Evolutionary conservation across 805 yeast species (phyloP).

Genomic region (Tetrapisispora taiwanensis): DNA sequence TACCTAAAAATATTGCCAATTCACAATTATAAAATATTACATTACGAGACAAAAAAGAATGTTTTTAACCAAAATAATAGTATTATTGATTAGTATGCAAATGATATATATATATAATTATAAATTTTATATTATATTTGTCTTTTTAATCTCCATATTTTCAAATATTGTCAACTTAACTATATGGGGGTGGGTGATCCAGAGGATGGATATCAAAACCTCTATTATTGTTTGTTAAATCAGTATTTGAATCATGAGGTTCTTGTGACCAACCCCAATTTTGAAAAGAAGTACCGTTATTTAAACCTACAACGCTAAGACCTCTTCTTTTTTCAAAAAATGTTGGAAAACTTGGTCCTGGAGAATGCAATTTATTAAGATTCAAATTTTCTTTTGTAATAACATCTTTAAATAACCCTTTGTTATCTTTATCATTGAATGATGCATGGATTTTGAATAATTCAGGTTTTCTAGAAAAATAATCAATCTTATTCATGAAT

Average conservation of each 20-base stretch:
- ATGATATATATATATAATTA: neutral
- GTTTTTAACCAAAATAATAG: no score
- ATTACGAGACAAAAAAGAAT: no score
- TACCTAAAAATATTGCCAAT: no score
- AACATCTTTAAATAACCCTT: neutral
- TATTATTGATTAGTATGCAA: neutral
- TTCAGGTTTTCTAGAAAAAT: constrained; percentile 1
- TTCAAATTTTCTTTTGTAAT: neutral
- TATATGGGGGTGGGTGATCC: constrained; percentile 26
- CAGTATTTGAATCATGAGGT: neutral
- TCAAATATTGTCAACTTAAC: neutral
- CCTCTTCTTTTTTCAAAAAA: constrained; percentile 8
- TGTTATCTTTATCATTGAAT: neutral
- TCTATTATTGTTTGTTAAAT: neutral
- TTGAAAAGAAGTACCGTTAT: constrained; percentile 3
- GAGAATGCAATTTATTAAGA: neutral
- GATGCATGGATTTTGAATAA: constrained; percentile 4
- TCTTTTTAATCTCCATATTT: no score
- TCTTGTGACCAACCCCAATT: constrained; percentile 21
- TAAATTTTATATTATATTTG: neutral
- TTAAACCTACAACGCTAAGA: constrained; percentile 17
- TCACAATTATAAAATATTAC: no score
- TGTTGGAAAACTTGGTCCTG: neutral
- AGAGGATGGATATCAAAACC: neutral
- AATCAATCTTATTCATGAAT: neutral